These are phyloP conservation scores for Aquanectria penicillioides DNA, from an alignment of 2,329 filamentous ascomycete genomes.

Conservation along the genomic window DNA sequence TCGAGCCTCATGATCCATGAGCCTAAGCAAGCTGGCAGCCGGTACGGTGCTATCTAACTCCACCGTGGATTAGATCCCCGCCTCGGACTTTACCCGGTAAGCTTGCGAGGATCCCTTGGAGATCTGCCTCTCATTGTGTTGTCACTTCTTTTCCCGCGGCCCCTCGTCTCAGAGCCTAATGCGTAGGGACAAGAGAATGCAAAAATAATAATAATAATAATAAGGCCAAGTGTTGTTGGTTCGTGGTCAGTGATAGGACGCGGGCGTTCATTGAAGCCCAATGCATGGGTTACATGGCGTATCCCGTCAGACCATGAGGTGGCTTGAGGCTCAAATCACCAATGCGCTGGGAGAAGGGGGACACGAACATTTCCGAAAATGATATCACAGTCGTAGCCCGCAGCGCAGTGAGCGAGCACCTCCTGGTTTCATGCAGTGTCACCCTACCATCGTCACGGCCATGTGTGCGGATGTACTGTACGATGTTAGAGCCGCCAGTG, in stretches of 20 bases:
- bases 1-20: slow-evolving; percentile 14
- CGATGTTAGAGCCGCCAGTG: too few species aligned
- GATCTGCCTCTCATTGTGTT: too few species aligned
- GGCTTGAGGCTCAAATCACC: slow-evolving; percentile 20
- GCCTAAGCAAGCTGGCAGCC: background rate
- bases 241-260: background rate
- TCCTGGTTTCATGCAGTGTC: slow-evolving; percentile 22
- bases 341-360: background rate
- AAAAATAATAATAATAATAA: too few species aligned
- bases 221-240: too few species aligned
- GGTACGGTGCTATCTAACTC: background rate
- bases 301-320: slow-evolving; percentile 14
- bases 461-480: background rate
- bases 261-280: too few species aligned
- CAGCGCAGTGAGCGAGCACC: too few species aligned
- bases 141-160: too few species aligned
- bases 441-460: background rate
- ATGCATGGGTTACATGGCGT: background rate
- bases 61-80: slow-evolving; percentile 9
- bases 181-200: too few species aligned
- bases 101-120: background rate
- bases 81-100: background rate
- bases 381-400: slow-evolving; percentile 29
- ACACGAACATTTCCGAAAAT: slow-evolving; percentile 23
- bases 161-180: too few species aligned